Percentiles rank a stretch among this genome's conserved stretches.
These are phyloP conservation scores for Sclerotinia spermophila DNA, from an alignment of 2,329 filamentous ascomycete genomes.

Conservation along the genomic window DNA sequence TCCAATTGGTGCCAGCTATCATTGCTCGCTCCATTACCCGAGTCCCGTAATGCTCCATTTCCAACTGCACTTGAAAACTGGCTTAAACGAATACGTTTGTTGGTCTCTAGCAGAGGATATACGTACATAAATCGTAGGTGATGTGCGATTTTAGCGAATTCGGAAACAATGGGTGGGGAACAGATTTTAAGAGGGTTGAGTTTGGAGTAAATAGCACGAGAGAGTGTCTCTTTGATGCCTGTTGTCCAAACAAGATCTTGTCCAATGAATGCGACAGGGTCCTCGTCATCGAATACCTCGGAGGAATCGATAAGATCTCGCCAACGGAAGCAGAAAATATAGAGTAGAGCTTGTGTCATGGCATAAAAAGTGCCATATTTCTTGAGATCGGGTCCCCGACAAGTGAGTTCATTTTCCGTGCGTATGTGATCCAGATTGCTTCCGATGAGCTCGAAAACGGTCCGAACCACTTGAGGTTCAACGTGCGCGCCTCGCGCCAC, in stretches of 20 bases:
- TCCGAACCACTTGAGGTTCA: constrained; percentile 69
- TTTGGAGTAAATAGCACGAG: constrained; percentile 75
- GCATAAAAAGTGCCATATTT: constrained; percentile 68
- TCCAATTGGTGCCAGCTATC: constrained; percentile 84
- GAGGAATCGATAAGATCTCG: constrained; percentile 71
- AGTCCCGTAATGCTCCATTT: constrained; percentile 47
- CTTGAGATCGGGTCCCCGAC: constrained; percentile 75
- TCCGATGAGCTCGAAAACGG: constrained; percentile 76
- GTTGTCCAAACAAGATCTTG: constrained; percentile 77
- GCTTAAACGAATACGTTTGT: constrained; percentile 82
- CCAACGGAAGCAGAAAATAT: constrained; percentile 94
- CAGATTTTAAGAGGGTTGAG: constrained; percentile 96
- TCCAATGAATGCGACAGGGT: constrained; percentile 56
- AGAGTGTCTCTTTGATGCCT: constrained; percentile 69
- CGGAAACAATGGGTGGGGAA: constrained; percentile 81
- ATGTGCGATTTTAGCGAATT: constrained; percentile 85
- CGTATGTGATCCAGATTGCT: constrained; percentile 73
- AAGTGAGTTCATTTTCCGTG: constrained; percentile 65
- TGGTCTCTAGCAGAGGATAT: constrained; percentile 81
- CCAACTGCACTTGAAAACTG: constrained; percentile 60
- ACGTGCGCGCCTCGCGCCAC: constrained; percentile 86
- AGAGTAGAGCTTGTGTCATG: constrained; percentile 65
- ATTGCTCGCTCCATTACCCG: constrained; percentile 50
- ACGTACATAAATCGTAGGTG: constrained; percentile 88
- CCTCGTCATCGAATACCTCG: constrained; percentile 57